phyloP scores from a whole-genome alignment of 2,329 filamentous ascomycete genomes.

The Fusarium poae region DNA sequence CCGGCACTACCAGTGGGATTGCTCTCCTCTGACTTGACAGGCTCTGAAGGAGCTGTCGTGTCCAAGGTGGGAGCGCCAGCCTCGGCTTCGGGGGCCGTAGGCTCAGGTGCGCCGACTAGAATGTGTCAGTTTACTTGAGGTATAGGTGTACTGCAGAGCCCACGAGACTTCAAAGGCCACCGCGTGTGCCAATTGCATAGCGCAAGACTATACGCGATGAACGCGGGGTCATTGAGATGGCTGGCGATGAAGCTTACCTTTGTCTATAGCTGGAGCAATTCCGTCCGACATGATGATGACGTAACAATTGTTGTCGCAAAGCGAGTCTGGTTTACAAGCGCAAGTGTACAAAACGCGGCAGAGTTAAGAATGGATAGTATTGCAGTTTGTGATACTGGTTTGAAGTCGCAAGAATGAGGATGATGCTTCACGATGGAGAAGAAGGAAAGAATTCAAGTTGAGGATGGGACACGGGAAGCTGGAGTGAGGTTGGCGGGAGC shows the following conservation, averaged over 20 bases:
- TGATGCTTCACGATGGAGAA: slow-evolving; percentile 34
- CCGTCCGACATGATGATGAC: slow-evolving; percentile 55
- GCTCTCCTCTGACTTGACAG: slow-evolving; percentile 41
- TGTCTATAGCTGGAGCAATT: slow-evolving; percentile 53
- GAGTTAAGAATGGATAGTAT: slow-evolving; percentile 17
- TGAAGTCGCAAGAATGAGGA: slow-evolving; percentile 17
- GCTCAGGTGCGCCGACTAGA: slow-evolving; percentile 50
- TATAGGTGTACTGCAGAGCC: not conserved
- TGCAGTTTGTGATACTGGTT: slow-evolving; percentile 24
- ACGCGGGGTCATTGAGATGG: slow-evolving; percentile 25
- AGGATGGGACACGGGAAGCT: slow-evolving; percentile 41
- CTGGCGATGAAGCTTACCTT: slow-evolving; percentile 50
- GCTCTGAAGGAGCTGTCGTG: slow-evolving; percentile 42
- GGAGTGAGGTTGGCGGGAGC: slow-evolving; percentile 40
- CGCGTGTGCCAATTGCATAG: slow-evolving; percentile 37
- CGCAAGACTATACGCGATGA: slow-evolving; percentile 4
- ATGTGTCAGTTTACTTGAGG: slow-evolving; percentile 28
- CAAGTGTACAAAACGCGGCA: slow-evolving; percentile 24
- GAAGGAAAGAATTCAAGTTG: slow-evolving; percentile 38
- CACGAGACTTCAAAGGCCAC: slow-evolving; percentile 1
- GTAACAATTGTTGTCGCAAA: slow-evolving; percentile 48
- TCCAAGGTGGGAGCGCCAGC: slow-evolving; percentile 48
- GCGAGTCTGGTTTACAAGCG: slow-evolving; percentile 35
- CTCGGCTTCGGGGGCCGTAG: slow-evolving; percentile 48
- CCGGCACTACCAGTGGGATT: slow-evolving; percentile 34